These are phyloP conservation scores for Penicillium sp. DNA, from an alignment of 2,329 filamentous ascomycete genomes.

Conservation along the genomic window DNA sequence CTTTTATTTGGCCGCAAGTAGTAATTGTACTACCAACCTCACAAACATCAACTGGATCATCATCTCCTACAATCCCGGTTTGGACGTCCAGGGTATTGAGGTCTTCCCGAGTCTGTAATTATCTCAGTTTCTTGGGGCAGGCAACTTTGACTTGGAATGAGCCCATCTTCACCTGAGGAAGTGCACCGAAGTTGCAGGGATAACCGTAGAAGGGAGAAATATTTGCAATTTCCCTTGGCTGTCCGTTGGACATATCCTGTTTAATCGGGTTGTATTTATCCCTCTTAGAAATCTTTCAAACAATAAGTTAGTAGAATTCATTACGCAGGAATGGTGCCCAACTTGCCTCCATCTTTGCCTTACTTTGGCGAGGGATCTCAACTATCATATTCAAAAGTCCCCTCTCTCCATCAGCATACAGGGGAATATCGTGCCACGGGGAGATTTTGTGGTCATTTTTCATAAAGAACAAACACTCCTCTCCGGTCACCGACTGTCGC, in stretches of 20 bases:
- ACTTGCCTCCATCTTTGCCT: background rate
- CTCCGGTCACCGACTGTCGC: too few relatives aligned
- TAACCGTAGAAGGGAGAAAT: conserved; percentile 46
- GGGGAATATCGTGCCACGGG: background rate
- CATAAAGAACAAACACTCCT: background rate
- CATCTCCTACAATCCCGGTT: conserved; percentile 93
- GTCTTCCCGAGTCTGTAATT: conserved; percentile 81
- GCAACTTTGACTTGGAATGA: too few relatives aligned
- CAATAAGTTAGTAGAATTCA: background rate
- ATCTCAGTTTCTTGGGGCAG: too few relatives aligned
- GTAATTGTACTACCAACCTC: conserved; percentile 90
- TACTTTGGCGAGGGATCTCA: background rate
- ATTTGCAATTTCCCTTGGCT: background rate
- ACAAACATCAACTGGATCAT: conserved; percentile 91
- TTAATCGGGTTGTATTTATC: background rate
- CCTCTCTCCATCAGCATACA: background rate
- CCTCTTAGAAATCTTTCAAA: background rate
- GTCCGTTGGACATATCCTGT: background rate
- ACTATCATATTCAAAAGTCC: background rate
- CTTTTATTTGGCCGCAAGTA: conserved; percentile 84
- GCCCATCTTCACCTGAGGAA: conserved; percentile 76
- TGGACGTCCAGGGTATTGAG: conserved; percentile 82
- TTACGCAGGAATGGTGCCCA: background rate
- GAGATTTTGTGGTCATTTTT: background rate
- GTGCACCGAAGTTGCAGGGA: conserved; percentile 94